Base-by-base conservation (phyloP, 495 filamentous ascomycete genomes). In the Lophiostoma macrostomum region DNA sequence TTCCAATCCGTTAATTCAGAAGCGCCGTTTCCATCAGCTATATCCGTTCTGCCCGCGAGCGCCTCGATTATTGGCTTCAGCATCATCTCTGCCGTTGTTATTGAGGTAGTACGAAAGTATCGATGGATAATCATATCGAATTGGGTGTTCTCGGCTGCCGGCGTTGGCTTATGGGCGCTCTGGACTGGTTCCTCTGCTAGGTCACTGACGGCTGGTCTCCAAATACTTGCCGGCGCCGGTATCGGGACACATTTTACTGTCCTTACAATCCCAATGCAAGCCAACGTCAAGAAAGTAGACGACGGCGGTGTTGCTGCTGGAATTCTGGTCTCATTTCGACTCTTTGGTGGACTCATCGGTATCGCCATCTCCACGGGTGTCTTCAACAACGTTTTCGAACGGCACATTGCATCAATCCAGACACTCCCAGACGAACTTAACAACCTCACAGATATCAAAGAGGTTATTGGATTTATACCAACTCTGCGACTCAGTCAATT, bases 221-320 rank as follows among this genome's bases (percentile, higher is more conserved):
- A 62, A 35, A 39, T 73, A 12, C 39, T 73, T n/a, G 10, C 64
- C 18, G 72, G 71, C 2, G 32, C 51, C 0, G 66, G 69, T 0
- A 32, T 69, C 8, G 71, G 69, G 8, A 50, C 64, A 7, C 31
- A 69, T 2, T 34, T 37, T 11, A 25, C 51, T 1, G 25, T 55
- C 2, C 24, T 31, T 5, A 48, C 13, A 6, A 28, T 70, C 4
- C 67, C 69, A 8, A 67, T 71, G 58, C 67, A 71, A 50, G 70
- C 71, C 6, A 71, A 68, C 55, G 65, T 65, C 10, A 4, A 22
- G 19, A 55, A 50, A 23, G 68, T 69, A 7, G 69, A 74, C 37
- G 72, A 76, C 41, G 57, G 36, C n/a, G 72, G 71, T 19, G 48
- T 73, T 7, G 71, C 72, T 0, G 61, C 67, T 19, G 71, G 67